Conservation (phyloP, 768 basidiomycete genomes). For the Kwoniella shandongensis region DNA sequence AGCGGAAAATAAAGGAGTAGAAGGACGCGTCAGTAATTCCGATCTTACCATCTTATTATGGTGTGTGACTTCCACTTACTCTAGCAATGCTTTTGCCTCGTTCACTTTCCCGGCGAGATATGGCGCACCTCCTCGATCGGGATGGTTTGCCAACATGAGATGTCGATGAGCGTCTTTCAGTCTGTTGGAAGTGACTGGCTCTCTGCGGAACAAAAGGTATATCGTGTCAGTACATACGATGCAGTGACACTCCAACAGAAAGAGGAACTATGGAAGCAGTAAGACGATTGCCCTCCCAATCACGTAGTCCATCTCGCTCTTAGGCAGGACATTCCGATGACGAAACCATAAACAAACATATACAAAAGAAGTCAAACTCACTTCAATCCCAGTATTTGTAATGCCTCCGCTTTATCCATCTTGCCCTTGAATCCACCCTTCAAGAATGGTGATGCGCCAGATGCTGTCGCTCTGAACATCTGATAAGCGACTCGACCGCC, state of each 20-base stretch:
- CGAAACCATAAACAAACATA: no score
- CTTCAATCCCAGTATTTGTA: conserved; percentile 88
- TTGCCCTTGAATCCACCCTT: conserved; percentile 92
- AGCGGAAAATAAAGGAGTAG: neutral
- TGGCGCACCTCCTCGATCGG: conserved; percentile 96
- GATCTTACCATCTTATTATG: neutral
- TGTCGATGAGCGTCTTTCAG: conserved; percentile 94
- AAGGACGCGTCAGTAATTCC: neutral
- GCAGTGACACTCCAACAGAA: no score
- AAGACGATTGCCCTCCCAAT: neutral
- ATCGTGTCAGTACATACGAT: no score
- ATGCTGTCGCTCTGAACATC: conserved; percentile 28
- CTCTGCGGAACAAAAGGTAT: conserved; percentile 67
- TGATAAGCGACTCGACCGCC: conserved; percentile 45
- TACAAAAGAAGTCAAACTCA: conserved; percentile 57
- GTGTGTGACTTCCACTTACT: conserved; percentile 51
- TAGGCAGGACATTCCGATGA: no score
- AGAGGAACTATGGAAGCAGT: no score
- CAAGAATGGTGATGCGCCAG: conserved; percentile 75
- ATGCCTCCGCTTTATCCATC: conserved; percentile 95
- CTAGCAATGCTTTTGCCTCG: conserved; percentile 90
- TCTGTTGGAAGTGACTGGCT: conserved; percentile 70
- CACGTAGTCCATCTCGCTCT: no score
- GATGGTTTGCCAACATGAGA: conserved; percentile 98
- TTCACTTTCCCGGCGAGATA: conserved; percentile 98